These are phyloP conservation scores for Colletotrichum destructivum DNA, from an alignment of 2,329 filamentous ascomycete species.

Conservation along the genomic window DNA sequence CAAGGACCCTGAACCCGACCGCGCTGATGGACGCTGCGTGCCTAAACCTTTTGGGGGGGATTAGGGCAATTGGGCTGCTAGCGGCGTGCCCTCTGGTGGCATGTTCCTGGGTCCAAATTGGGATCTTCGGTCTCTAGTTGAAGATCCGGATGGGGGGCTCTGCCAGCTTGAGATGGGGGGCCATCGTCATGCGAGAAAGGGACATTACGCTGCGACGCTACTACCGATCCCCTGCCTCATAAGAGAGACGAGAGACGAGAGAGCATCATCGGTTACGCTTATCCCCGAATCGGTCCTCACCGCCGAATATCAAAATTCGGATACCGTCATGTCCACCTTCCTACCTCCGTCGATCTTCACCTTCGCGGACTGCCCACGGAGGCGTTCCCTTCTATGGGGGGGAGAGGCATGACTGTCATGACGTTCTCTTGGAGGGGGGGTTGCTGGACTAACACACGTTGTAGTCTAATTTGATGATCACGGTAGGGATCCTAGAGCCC, in stretches of 20 bases:
- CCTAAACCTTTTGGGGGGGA: conserved; percentile 5
- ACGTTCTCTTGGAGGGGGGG: too few relatives aligned
- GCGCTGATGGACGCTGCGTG: conserved; percentile 26
- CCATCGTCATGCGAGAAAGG: conserved; percentile 28
- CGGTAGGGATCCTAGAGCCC: not conserved
- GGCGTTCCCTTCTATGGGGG: conserved; percentile 4
- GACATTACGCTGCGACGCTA: conserved; percentile 28
- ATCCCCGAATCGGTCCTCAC: conserved; percentile 26
- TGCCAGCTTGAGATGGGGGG: conserved; percentile 18
- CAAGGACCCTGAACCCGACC: conserved; percentile 36
- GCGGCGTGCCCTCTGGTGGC: conserved; percentile 34
- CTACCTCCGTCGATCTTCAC: conserved; percentile 21
- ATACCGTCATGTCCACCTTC: conserved; percentile 8
- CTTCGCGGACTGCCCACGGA: not conserved
- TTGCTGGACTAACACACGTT: not conserved
- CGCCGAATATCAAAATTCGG: conserved; percentile 34
- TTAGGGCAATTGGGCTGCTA: conserved; percentile 33
- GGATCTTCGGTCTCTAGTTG: conserved; percentile 39
- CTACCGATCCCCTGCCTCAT: not conserved
- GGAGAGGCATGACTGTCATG: not conserved
- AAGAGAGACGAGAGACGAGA: not conserved
- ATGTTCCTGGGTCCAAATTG: conserved; percentile 39
- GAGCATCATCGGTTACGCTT: conserved; percentile 13
- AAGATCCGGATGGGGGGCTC: conserved; percentile 40
- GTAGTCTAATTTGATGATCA: not conserved